Percentiles rank a stretch among this genome's conserved stretches.
Conservation (phyloP, 2,329 filamentous ascomycete species). For the Talaromyces sp. region DNA sequence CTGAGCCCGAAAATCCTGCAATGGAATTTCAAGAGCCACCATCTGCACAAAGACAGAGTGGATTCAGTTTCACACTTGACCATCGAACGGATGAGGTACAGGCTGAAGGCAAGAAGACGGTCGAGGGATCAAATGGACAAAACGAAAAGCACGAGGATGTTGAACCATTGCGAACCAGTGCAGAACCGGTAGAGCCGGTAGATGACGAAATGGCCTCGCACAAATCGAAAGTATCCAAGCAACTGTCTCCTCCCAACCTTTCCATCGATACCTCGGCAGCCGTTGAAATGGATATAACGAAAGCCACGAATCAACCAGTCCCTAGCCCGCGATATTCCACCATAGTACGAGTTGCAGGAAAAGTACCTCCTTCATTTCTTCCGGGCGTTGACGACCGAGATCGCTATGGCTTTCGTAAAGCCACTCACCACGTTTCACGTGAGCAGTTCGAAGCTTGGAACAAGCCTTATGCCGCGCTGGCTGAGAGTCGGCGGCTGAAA, state of each 20-base stretch:
- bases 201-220: slow-evolving; percentile 7
- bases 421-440: slow-evolving; percentile 71
- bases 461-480: slow-evolving; percentile 67
- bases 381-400: slow-evolving; percentile 55
- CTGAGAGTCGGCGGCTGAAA: slow-evolving; percentile 72
- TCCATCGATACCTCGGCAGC: slow-evolving; percentile 8
- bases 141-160: neutral
- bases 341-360: slow-evolving; percentile 31
- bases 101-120: neutral
- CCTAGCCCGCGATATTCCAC: slow-evolving; percentile 25
- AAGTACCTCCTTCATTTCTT: slow-evolving; percentile 37
- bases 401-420: slow-evolving; percentile 89
- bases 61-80: neutral
- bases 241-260: slow-evolving; percentile 10
- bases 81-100: neutral
- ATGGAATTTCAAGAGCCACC: neutral
- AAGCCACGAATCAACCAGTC: slow-evolving; percentile 20
- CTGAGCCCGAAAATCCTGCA: neutral
- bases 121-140: neutral
- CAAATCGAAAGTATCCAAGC: slow-evolving; percentile 14
- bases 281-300: neutral
- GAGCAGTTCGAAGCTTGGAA: slow-evolving; percentile 83
- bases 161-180: slow-evolving; percentile 5
- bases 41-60: slow-evolving; percentile 1
- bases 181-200: neutral